These are phyloP conservation scores for Trametes cingulata DNA, from an alignment of 768 basidiomycete species.

Conservation along the genomic window DNA sequence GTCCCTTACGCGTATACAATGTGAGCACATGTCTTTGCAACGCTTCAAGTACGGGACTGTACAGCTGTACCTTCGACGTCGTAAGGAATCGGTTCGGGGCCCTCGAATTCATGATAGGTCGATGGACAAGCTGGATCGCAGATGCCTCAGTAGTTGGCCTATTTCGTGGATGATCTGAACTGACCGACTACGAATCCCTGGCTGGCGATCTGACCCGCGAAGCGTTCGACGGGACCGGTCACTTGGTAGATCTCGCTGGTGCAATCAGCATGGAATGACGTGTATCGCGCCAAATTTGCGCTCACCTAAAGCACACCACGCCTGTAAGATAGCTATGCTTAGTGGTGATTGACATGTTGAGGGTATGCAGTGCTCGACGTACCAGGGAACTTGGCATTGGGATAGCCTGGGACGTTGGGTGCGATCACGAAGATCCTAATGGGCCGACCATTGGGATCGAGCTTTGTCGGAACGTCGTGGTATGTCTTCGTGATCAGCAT, in stretches of 20 bases:
- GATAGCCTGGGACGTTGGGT: conserved; percentile 78
- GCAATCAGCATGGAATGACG: not conserved
- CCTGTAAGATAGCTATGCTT: conserved; percentile 42
- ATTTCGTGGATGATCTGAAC: conserved; percentile 24
- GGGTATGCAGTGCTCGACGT: not conserved
- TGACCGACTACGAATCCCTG: conserved; percentile 82
- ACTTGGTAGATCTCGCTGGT: conserved; percentile 92
- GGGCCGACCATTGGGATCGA: conserved; percentile 58
- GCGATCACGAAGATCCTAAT: conserved; percentile 84
- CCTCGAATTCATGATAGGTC: conserved; percentile 90
- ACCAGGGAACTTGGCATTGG: conserved; percentile 91
- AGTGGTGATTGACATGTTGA: too few relatives aligned
- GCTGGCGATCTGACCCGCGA: conserved; percentile 84
- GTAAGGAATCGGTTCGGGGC: conserved; percentile 86
- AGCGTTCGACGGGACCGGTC: conserved; percentile 95
- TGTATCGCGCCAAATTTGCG: not conserved
- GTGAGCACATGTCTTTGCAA: not conserved
- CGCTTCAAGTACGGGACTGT: too few relatives aligned
- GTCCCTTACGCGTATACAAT: conserved; percentile 50
- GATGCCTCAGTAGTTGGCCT: not conserved
- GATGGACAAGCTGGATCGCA: conserved; percentile 68
- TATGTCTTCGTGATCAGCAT: conserved; percentile 86
- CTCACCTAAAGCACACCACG: conserved; percentile 79
- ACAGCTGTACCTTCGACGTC: conserved; percentile 69
- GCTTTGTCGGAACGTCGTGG: conserved; percentile 73